A percentile compares a stretch with the other conserved stretches of the same genome.
phyloP scores from a whole-genome alignment of 1,284 basidiomycete species.

The Ustilago bromivora region DNA sequence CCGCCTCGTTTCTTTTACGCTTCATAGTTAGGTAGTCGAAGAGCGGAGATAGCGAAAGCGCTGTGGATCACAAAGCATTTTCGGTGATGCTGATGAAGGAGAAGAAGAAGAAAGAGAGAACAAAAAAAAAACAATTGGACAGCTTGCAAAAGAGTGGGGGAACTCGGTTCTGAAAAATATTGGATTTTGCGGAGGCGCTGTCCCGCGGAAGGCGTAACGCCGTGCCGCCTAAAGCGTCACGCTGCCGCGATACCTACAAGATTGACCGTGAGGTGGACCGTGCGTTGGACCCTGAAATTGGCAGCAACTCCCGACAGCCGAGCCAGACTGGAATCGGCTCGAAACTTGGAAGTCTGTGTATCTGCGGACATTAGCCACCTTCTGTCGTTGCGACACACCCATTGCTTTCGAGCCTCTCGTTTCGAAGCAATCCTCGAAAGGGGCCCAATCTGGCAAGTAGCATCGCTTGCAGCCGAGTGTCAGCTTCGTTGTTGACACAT shows the following conservation, averaged over 20 bases:
- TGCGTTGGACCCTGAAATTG: neutral
- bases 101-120: neutral
- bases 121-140: neutral
- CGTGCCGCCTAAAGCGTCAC: neutral
- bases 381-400: neutral
- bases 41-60: neutral
- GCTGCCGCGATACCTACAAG: neutral
- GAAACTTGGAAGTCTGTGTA: neutral
- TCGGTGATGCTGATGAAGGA: neutral
- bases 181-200: neutral
- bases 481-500: neutral
- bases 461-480: neutral
- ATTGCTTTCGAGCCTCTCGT: neutral
- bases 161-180: neutral
- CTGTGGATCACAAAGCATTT: neutral
- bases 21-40: neutral
- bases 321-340: neutral
- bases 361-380: neutral
- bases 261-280: neutral
- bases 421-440: too few relatives aligned
- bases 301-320: neutral
- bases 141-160: slow-evolving; percentile 1
- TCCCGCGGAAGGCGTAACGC: slow-evolving; percentile 2
- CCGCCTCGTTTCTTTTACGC: neutral
- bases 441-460: neutral